phyloP scores from a whole-genome alignment of 352 stramenopile species.

The Globisporangium mamillatum region DNA sequence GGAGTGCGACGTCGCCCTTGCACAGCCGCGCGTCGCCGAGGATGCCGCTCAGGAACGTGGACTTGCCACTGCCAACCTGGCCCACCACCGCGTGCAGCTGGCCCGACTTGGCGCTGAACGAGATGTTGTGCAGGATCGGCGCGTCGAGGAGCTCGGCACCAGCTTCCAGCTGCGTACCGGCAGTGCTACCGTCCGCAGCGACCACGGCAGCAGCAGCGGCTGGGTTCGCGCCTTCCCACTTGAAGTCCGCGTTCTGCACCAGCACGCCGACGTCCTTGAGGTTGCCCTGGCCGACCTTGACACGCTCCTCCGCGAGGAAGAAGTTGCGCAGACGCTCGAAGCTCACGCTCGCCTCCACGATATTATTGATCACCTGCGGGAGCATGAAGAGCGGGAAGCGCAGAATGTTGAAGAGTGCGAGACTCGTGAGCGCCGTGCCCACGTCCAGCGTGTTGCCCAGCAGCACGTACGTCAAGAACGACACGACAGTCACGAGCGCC shows the following conservation, averaged over 20 bases:
- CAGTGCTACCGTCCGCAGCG: constrained; percentile 21
- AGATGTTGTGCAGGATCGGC: constrained; percentile 52
- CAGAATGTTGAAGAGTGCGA: constrained; percentile 94
- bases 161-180: constrained; percentile 26
- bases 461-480: constrained; percentile 81
- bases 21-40: constrained; percentile 56
- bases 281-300: constrained; percentile 67
- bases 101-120: constrained; percentile 62
- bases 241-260: constrained; percentile 59
- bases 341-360: constrained; percentile 86
- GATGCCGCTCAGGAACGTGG: constrained; percentile 63
- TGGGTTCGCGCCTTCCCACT: constrained; percentile 42
- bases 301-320: constrained; percentile 67
- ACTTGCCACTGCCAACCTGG: constrained; percentile 63
- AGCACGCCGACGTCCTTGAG: constrained; percentile 67
- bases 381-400: constrained; percentile 96
- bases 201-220: constrained; percentile 33
- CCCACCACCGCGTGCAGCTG: constrained; percentile 64
- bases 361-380: constrained; percentile 92
- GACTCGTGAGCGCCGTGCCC: constrained; percentile 88
- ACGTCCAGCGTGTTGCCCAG: constrained; percentile 91
- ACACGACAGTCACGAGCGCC: constrained; percentile 90
- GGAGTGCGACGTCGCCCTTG: constrained; percentile 51
- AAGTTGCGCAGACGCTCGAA: constrained; percentile 63
- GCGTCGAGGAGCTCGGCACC: constrained; percentile 13